phyloP scores from a whole-genome alignment of 345 rosid genomes.

The Salix brachista region DNA sequence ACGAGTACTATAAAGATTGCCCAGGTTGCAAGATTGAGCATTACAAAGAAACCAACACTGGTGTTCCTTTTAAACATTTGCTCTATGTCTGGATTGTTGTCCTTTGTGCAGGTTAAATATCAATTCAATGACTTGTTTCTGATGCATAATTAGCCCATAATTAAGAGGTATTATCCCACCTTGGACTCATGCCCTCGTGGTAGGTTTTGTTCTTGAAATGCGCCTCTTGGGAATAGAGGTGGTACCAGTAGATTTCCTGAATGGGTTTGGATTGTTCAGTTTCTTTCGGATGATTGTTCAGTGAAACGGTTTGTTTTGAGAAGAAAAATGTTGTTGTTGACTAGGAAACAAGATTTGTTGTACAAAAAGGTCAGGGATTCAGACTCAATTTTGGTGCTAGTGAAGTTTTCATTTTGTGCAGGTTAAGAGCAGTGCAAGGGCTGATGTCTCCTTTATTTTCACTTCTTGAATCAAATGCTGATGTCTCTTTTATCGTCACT shows the following conservation, averaged over 20 bases:
- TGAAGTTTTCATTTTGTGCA: too few relatives aligned
- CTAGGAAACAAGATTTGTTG: not conserved
- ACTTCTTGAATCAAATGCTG: too few relatives aligned
- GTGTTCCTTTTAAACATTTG: constrained; percentile 21
- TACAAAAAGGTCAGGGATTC: not conserved
- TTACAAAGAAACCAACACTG: constrained; percentile 18
- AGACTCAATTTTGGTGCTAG: not conserved
- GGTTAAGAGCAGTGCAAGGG: too few relatives aligned
- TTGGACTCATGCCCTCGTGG: not conserved
- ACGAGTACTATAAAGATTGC: constrained; percentile 17
- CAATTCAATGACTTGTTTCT: not conserved
- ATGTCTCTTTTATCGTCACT: not conserved
- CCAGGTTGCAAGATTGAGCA: constrained; percentile 33
- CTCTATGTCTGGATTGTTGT: constrained; percentile 25
- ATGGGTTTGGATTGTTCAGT: not conserved
- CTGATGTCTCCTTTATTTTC: too few relatives aligned
- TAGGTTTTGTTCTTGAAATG: not conserved
- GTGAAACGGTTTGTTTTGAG: not conserved
- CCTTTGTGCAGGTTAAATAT: constrained; percentile 27
- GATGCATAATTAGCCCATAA: not conserved
- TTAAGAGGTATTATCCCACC: not conserved
- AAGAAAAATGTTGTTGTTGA: not conserved
- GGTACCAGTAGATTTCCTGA: not conserved
- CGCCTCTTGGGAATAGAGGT: not conserved
- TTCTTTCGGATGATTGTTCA: not conserved